Evolutionary conservation across 2,329 filamentous ascomycete genomes (phyloP).

Genomic region (Blastomyces parvus): DNA sequence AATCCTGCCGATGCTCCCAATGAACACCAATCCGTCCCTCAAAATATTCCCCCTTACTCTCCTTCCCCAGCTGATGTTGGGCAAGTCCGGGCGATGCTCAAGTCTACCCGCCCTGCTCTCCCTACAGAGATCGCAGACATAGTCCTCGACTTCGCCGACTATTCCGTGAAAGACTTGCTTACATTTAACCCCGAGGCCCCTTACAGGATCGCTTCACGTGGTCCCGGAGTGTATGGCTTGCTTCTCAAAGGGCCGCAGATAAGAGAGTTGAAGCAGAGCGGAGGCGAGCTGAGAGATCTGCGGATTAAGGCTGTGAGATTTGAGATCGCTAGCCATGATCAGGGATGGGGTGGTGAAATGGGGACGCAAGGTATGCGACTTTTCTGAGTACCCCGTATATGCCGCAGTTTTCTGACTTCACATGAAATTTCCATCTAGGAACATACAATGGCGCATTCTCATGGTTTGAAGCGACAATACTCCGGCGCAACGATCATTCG

Average conservation of each 20-base stretch:
- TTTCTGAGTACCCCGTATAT: neutral
- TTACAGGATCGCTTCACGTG: neutral
- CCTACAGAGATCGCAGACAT: constrained; percentile 9
- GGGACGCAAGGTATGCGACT: neutral
- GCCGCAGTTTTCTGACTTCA: neutral
- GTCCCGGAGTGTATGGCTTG: neutral
- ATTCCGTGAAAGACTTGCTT: constrained; percentile 2
- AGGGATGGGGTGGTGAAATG: constrained; percentile 4
- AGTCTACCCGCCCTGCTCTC: constrained; percentile 2
- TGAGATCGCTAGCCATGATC: constrained; percentile 7
- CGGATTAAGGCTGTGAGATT: constrained; percentile 3
- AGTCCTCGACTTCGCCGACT: constrained; percentile 5
- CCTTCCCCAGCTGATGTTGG: constrained; percentile 7
- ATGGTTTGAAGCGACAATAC: constrained; percentile 6
- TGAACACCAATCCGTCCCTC: too few species aligned
- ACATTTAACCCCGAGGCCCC: neutral
- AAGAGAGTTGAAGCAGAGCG: constrained; percentile 2
- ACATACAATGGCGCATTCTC: constrained; percentile 1
- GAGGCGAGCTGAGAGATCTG: constrained; percentile 6
- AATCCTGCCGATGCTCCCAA: neutral
- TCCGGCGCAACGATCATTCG: neutral
- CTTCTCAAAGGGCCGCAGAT: constrained; percentile 4
- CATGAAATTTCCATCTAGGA: constrained; percentile 3
- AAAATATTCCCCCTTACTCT: neutral
- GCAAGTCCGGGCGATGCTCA: neutral